Evolutionary conservation across 2,329 filamentous ascomycete species (phyloP), one percentile per base, ranked within the genome.

Genomic region (Cladorrhinum sp.): DNA sequence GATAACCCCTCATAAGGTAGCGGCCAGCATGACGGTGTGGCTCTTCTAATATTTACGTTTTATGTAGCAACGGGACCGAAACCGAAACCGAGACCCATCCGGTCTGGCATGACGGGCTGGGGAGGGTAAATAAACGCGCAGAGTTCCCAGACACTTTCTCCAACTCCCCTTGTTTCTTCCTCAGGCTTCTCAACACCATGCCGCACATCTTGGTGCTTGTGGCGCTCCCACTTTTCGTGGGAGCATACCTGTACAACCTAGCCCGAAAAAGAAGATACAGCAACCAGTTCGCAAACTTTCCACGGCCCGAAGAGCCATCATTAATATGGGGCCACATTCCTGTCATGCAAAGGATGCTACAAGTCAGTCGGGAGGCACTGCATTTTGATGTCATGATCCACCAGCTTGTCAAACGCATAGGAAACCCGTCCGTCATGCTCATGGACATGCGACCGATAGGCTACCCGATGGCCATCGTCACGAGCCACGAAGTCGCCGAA

Each of bases 401-500:
- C 2, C 62, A 65, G 18, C 74, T 77, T 64, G 59, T 62, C n/a
- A 63, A 72, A 28, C 60, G 63, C 0, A 57, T 74, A 9, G 73
- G 71, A 0, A 70, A 68, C 8, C 75, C 76, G 4, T 68, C 73
- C 1, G 30, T 75, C 20, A 66, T 75, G 57, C 55, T 76, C 0
- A 20, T 75, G 12, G 75, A 78, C 49, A 60, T 74, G 4, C 70
- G 75, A 12, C 76, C 76, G 2, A 48, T 73, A n/a, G 64, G 57
- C 16, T 46, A 21, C 6, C 71, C 75, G 10, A 67, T 77, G 63
- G 62, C 72, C 9, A 21, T 76, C 20, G 56, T 78, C 8, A 59
- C 61, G 14, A 71, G 62, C 59, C 70, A 76, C 36, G 70, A 72
- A 2, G 60, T 76, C 7, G 75, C 76, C 10, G 76, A 78, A 63